Evolutionary conservation across 1,139 yeast species (phyloP).

Genomic region (Nadsonia starkeyi-henricii): DNA sequence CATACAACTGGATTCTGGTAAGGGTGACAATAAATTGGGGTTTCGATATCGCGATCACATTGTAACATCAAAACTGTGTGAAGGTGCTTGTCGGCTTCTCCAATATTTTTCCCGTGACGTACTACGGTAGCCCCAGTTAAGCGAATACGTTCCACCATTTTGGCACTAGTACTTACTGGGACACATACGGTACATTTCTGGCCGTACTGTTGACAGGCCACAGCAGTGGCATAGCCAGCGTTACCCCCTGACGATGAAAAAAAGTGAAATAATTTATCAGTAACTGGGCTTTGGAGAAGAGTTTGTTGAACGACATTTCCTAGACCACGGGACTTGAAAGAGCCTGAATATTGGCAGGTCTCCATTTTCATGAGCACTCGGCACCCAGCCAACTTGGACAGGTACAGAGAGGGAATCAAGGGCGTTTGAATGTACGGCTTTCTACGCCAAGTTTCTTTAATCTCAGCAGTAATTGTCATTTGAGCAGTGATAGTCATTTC

Average conservation of each 20-base stretch:
- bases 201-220: conserved; percentile 34
- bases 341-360: conserved; percentile 55
- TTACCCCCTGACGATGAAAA: conserved; percentile 65
- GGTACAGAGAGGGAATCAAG: conserved; percentile 16
- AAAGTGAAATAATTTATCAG: conserved; percentile 29
- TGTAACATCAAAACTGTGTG: conserved; percentile 26
- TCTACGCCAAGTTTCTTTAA: too few species aligned
- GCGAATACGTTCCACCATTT: conserved; percentile 29
- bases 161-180: conserved; percentile 34
- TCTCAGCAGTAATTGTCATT: too few species aligned
- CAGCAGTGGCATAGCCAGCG: conserved; percentile 68
- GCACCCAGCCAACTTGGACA: conserved; percentile 26
- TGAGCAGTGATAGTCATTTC: too few species aligned
- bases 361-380: conserved; percentile 47
- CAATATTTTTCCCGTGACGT: conserved; percentile 43
- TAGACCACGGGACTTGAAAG: conserved; percentile 58
- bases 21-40: conserved; percentile 55
- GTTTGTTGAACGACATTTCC: conserved; percentile 25
- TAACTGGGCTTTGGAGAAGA: conserved; percentile 9
- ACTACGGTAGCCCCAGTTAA: conserved; percentile 41
- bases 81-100: conserved; percentile 49
- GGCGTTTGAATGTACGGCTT: conserved; percentile 17
- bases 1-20: conserved; percentile 50
- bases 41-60: conserved; percentile 18
- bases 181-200: conserved; percentile 52